Evolutionary conservation across 805 yeast species (phyloP), one percentile per base, ranked within the genome.

Genomic region (Ogataea nakhonphanomensis): DNA sequence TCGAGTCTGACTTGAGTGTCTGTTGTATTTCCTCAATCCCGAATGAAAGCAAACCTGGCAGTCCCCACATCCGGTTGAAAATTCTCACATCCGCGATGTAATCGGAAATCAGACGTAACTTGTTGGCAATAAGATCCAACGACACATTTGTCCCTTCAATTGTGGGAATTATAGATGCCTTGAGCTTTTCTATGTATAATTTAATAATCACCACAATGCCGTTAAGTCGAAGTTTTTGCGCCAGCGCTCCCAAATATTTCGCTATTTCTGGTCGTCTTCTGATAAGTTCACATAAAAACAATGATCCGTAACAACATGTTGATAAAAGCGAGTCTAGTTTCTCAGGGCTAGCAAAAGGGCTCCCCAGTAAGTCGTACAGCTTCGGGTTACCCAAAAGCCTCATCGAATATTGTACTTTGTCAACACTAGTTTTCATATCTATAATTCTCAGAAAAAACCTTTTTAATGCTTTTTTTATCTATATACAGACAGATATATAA

Each of bases 1-100:
- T 43, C 14, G 47, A 42, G 7, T 42, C 35, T 1, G 48, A 29
- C 10, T 25, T 8, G n/a, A 30, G 7, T 7, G 51, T 37, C n/a
- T 36, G 7, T 24, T 32, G 40, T 5, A 55, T 12, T 8, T 46
- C 55, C 8, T 51, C 26, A 8, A 53, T 31, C 12, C 57, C 53
- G 41, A 48, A 54, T 9, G 59, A 45, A 39, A 57, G 40, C 25
- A 56, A 34, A 17, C 54, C 54, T 10, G 67, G 64, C 14, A 60
- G 35, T 5, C 60, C 65, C 61, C 66, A 65, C 55, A 64, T 55
- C 33, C 69, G 48, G 37, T 60, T 57, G 47, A 65, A 65, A 15
- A 64, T 62, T 25, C 69, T 53, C 5, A 65, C 45, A 39, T 62
- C 68, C 10, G 67, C 53, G 3, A 65, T 35, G 34, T 65, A 65